Evolutionary conservation across 2,329 filamentous ascomycete species (phyloP), one percentile per base, ranked within the genome.

Genomic region (Tympanopsis confertula): DNA sequence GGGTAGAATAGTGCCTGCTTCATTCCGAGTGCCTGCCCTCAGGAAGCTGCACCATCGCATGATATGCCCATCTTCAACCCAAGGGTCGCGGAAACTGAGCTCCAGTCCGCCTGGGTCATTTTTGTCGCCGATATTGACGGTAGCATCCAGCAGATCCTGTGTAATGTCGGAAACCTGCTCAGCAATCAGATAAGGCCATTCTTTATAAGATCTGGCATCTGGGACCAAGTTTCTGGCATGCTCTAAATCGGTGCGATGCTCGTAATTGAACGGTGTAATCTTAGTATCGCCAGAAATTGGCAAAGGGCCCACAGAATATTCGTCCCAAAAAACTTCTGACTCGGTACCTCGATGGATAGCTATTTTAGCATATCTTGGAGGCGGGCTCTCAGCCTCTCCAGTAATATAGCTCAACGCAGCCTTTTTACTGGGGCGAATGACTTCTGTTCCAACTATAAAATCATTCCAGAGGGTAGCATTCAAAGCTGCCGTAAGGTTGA

Each of bases 141-240:
- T 33, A 20, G 37, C 37, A 13, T 19, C 38, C 3, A 39, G 38
- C 33, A 59, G 46, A 13, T 53, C 53, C 19, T 48, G 38, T 4
- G 55, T 58, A 33, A 59, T 58, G 38, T 61, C 57, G 13, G 48
- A 50, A 19, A 59, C 49, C 20, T 50, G 49, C 22, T 43, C 42
- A 3, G 44, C 52, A 14, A 58, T 35, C 17, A 48, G 47, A 5
- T 38, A 33, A 13, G 50, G 37, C 44, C 37, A 36, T 53, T 57
- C 19, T 41, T 45, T 24, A 58, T 40, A 19, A 53, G 52, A 14
- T 50, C 41, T 48, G 2, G 51, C 50, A 20, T 57, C 47, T 13
- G 60, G 59, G 18, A 65, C 43, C n/a, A 61, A 61, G 3, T 59
- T 58, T 20, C 62, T 53, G 37, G 55, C 44, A 42, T 56, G 40